Conservation (phyloP, 345 rosid species). For the Salix caprea region DNA sequence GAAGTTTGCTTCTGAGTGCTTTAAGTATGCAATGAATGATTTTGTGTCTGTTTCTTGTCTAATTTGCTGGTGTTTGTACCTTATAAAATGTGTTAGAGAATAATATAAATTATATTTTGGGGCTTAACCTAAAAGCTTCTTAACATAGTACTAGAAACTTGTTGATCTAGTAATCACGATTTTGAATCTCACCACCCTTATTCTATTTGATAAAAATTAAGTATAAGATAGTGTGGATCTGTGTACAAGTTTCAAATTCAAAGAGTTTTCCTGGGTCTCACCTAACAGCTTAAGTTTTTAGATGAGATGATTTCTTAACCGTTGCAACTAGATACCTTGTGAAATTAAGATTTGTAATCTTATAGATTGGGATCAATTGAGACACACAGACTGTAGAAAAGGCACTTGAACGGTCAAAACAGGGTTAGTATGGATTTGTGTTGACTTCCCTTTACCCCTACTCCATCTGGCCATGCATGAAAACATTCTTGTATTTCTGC, state of each 20-base stretch:
- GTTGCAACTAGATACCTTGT: neutral
- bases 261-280: no score
- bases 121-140: rapidly evolving
- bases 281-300: no score
- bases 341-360: conserved; percentile 17
- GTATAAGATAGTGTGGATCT: no score
- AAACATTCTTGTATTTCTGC: conserved; percentile 12
- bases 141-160: no score
- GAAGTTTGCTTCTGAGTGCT: neutral
- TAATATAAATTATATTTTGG: no score
- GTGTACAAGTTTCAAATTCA: no score
- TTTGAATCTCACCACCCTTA: no score
- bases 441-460: neutral
- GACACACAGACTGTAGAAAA: conserved; percentile 79
- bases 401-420: conserved; percentile 74
- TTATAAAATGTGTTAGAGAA: neutral
- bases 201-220: no score
- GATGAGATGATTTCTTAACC: no score
- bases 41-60: neutral
- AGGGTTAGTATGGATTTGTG: conserved; percentile 40
- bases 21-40: neutral
- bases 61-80: neutral
- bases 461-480: neutral
- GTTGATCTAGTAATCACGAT: no score
- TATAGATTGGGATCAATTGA: conserved; percentile 59